Conservation (phyloP, 108 stramenopile genomes). For the Cyclotella cryptica region DNA sequence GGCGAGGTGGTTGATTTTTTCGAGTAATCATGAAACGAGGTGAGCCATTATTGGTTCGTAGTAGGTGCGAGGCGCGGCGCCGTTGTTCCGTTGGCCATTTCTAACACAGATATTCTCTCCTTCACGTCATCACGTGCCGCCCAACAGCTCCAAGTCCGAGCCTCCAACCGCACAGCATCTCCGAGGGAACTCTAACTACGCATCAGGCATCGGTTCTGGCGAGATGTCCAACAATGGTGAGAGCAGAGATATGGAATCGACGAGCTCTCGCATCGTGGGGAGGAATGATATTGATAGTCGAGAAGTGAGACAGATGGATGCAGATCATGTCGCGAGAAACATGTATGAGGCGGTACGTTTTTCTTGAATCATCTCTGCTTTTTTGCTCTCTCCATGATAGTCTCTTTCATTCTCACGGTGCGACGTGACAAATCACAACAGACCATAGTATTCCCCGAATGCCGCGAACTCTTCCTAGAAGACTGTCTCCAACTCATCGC, state of each 20-base stretch:
- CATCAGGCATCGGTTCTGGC: slow-evolving; percentile 7
- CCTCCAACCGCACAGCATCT: background rate
- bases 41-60: background rate
- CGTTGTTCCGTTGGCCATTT: background rate
- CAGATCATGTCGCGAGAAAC: slow-evolving; percentile 22
- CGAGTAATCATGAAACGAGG: slow-evolving; percentile 2
- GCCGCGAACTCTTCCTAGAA: slow-evolving; percentile 15
- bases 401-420: no score
- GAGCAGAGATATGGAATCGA: background rate
- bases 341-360: slow-evolving; percentile 25
- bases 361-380: background rate
- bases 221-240: no score
- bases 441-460: slow-evolving; percentile 30
- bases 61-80: background rate
- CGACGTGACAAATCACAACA: no score
- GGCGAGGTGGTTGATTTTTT: slow-evolving; percentile 14
- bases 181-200: no score
- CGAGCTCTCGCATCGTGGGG: no score
- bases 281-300: background rate
- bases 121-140: background rate
- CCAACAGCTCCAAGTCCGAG: background rate
- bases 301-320: background rate
- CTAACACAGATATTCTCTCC: background rate
- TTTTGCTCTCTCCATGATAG: background rate
- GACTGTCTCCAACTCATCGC: slow-evolving; percentile 28